Percentiles rank a stretch among this genome's conserved stretches.
These are phyloP conservation scores for Chenopodium berlandieri DNA, from an alignment of 148 eudicot species.

Conservation along the genomic window DNA sequence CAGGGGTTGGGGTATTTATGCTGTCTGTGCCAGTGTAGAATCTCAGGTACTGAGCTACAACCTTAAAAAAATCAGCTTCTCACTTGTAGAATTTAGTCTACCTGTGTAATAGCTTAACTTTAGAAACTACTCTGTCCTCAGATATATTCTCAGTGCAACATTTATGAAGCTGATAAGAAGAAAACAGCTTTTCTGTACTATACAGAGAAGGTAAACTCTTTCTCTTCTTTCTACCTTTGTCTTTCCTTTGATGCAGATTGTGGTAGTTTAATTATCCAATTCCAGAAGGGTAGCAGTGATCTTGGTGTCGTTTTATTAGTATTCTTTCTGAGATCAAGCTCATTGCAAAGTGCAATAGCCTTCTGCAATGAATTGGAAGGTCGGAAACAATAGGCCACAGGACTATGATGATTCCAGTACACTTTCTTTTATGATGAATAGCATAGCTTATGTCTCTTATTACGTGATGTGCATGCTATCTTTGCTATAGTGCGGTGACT, in stretches of 20 bases:
- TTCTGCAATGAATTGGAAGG: background rate
- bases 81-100: background rate
- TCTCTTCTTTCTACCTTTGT: background rate
- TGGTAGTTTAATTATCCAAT: background rate
- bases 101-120: background rate
- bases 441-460: background rate
- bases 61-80: background rate
- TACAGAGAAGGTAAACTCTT: slow-evolving; percentile 69
- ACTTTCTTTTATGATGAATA: background rate
- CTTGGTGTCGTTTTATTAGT: background rate
- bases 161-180: slow-evolving; percentile 88
- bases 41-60: slow-evolving; percentile 53
- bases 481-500: background rate
- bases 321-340: too few species aligned
- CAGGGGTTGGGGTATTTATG: slow-evolving; percentile 88
- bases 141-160: slow-evolving; percentile 91
- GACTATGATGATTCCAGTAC: background rate
- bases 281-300: background rate
- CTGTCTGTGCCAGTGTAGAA: slow-evolving; percentile 90
- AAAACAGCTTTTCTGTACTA: slow-evolving; percentile 67
- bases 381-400: background rate
- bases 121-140: slow-evolving; percentile 21
- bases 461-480: background rate
- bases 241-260: slow-evolving; percentile 4
- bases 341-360: too few species aligned